Conservation (phyloP, 208 protist species). For the Trypanosoma theileri region DNA sequence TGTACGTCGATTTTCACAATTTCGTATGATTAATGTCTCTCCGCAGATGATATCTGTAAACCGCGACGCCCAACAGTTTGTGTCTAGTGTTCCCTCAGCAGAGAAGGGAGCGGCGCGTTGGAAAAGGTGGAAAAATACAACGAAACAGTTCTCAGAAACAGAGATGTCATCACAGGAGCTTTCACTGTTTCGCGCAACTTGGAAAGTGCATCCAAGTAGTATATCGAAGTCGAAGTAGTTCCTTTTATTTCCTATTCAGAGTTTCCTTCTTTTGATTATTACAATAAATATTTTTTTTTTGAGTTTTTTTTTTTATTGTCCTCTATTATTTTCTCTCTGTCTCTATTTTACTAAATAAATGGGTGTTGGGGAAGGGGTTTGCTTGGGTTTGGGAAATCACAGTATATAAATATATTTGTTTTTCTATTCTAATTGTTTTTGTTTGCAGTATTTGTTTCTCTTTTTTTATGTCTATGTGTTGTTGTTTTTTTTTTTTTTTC, state of each 20-base stretch:
- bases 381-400: not conserved
- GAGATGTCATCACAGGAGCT: not conserved
- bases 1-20: constrained; percentile 64
- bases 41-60: constrained; percentile 73
- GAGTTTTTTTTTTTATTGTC: too few species aligned
- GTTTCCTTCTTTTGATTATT: too few species aligned
- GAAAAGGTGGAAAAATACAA: constrained; percentile 30
- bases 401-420: constrained; percentile 12
- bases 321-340: too few species aligned
- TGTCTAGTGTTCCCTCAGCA: constrained; percentile 32
- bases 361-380: too few species aligned
- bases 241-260: not conserved
- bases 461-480: too few species aligned
- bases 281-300: too few species aligned
- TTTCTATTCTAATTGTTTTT: constrained; percentile 24
- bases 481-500: not conserved
- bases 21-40: constrained; percentile 76
- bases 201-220: constrained; percentile 18
- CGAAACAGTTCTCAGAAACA: not conserved
- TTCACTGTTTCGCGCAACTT: constrained; percentile 25
- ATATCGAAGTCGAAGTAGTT: not conserved
- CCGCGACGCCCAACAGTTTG: constrained; percentile 59
- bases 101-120: constrained; percentile 28
- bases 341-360: too few species aligned
- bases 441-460: not conserved